phyloP scores from a whole-genome alignment of 768 basidiomycete genomes.

The Trametes cubensis region DNA sequence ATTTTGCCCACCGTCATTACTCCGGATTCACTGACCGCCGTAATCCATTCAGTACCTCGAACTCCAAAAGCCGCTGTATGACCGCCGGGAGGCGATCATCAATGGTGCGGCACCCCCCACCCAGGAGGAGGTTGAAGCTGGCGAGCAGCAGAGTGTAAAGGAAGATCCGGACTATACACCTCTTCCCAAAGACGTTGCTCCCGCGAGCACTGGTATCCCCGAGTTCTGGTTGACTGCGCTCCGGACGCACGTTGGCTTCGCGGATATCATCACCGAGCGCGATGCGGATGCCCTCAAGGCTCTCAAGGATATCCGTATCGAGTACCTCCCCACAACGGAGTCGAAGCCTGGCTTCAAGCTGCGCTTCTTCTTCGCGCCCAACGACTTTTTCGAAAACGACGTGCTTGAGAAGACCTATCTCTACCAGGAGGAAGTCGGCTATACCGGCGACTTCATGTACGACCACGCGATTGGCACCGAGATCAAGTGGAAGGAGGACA shows the following conservation, averaged over 20 bases:
- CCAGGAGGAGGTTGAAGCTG: conserved; percentile 79
- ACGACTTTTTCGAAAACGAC: conserved; percentile 88
- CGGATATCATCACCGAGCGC: conserved; percentile 90
- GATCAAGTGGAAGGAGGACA: conserved; percentile 98
- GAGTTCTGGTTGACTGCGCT: conserved; percentile 99
- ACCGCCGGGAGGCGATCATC: conserved; percentile 84
- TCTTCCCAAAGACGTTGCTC: conserved; percentile 39
- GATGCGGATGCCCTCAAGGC: conserved; percentile 85
- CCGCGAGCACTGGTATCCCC: conserved; percentile 62
- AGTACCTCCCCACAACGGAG: conserved; percentile 68
- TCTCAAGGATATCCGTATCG: conserved; percentile 78
- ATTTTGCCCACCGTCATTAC: not conserved
- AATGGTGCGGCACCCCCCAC: conserved; percentile 74
- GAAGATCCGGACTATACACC: conserved; percentile 73
- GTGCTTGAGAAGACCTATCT: conserved; percentile 91
- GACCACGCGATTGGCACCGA: conserved; percentile 89
- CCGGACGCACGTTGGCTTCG: conserved; percentile 84
- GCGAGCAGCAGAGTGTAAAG: conserved; percentile 70
- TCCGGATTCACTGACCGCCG: conserved; percentile 17
- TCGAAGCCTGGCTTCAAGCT: conserved; percentile 91
- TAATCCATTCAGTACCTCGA: conserved; percentile 61
- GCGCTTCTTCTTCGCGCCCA: conserved; percentile 75
- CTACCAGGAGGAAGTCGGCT: conserved; percentile 92
- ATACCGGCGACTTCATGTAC: conserved; percentile 95
- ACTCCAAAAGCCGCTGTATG: conserved; percentile 82